These are phyloP conservation scores for Suillus luteus DNA, from an alignment of 768 basidiomycete genomes.

Conservation along the genomic window DNA sequence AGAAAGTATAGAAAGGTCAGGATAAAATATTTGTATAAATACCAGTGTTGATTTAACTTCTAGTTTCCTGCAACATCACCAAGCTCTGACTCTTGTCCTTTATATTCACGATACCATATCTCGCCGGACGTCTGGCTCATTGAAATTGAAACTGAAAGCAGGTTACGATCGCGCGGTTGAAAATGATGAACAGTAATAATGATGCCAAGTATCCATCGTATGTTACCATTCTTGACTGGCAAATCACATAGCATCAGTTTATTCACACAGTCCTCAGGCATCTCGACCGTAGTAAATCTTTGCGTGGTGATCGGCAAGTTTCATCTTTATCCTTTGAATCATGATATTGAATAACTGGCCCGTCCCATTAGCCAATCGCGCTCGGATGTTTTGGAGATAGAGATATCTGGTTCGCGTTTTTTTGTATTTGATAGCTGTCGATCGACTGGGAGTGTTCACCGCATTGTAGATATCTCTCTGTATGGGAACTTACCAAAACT, in stretches of 20 bases:
- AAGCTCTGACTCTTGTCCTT: not conserved
- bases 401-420: not conserved
- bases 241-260: not conserved
- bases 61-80: not conserved
- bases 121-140: not conserved
- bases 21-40: not conserved
- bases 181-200: conserved; percentile 2
- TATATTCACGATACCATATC: not conserved
- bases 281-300: not conserved
- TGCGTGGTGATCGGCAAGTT: not conserved
- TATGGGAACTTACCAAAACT: not conserved
- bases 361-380: not conserved
- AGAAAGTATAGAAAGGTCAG: not conserved
- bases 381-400: not conserved
- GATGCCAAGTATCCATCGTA: not conserved
- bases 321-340: not conserved
- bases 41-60: not conserved
- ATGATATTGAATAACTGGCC: not conserved
- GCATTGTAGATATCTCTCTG: not conserved
- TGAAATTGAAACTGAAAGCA: not conserved
- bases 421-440: not conserved
- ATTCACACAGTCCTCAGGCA: not conserved
- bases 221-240: not conserved
- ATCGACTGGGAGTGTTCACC: not conserved
- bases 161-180: not conserved